Conservation (phyloP, 1,284 basidiomycete species). For the Retiboletus flavoniger region DNA sequence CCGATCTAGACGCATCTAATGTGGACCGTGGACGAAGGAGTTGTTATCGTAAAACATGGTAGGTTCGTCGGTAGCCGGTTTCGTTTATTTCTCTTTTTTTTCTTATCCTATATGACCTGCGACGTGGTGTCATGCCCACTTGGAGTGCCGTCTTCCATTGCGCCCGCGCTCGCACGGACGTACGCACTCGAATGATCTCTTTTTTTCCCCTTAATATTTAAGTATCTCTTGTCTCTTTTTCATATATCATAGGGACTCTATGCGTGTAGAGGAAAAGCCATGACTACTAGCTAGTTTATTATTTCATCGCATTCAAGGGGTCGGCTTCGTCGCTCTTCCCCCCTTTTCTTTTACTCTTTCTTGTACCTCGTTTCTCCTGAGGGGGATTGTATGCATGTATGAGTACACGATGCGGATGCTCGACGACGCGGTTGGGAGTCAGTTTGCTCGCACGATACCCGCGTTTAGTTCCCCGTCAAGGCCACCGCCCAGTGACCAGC, state of each 20-base stretch:
- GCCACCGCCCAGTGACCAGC: no score
- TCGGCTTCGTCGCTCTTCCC: not conserved
- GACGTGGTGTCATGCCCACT: not conserved
- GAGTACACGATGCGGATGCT: not conserved
- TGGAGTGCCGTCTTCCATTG: not conserved
- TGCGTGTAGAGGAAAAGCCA: not conserved
- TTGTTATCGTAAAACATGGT: not conserved
- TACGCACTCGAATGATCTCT: not conserved
- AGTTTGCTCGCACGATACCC: not conserved
- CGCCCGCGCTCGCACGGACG: not conserved
- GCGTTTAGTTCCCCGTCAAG: no score
- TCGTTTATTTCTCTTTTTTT: not conserved
- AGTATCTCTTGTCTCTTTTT: not conserved
- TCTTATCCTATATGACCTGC: not conserved
- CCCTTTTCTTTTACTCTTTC: not conserved
- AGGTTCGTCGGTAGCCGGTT: not conserved
- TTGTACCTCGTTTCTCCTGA: not conserved
- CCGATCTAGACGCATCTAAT: constrained; percentile 7
- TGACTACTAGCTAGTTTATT: not conserved
- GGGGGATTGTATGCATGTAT: not conserved
- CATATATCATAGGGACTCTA: not conserved
- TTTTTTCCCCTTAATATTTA: not conserved
- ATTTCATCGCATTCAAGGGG: no score
- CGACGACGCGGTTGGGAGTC: not conserved
- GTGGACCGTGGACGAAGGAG: not conserved